These are phyloP conservation scores for Beauveria sp. DNA, from an alignment of 2,329 filamentous ascomycete species.

Conservation along the genomic window DNA sequence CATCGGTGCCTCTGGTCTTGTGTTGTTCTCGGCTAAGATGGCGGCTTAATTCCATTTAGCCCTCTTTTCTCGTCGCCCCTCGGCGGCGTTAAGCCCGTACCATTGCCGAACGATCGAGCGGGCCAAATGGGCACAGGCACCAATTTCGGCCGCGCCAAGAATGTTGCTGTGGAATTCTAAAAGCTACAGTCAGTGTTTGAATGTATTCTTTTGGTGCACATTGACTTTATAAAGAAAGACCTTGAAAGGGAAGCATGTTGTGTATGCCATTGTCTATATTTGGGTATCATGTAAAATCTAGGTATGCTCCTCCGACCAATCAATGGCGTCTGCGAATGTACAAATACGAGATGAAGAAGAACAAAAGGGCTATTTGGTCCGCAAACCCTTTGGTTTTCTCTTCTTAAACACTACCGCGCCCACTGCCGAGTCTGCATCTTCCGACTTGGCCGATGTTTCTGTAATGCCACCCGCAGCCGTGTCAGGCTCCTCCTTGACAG, in stretches of 20 bases:
- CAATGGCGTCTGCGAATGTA: neutral
- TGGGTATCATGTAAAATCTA: neutral
- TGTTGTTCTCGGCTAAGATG: neutral
- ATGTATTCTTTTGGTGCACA: neutral
- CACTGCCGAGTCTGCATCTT: conserved; percentile 26
- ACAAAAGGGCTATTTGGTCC: conserved; percentile 19
- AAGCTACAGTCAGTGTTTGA: too few species aligned
- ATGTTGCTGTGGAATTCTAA: neutral
- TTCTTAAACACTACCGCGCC: conserved; percentile 67
- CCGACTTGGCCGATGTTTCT: conserved; percentile 31
- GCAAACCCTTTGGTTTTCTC: conserved; percentile 60
- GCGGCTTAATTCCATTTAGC: conserved; percentile 5
- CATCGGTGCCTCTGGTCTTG: neutral
- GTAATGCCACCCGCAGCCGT: conserved; percentile 15
- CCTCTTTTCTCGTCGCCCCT: neutral
- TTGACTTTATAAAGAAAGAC: neutral
- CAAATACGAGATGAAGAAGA: neutral
- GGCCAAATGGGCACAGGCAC: neutral
- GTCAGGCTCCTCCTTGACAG: conserved; percentile 32
- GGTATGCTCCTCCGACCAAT: neutral
- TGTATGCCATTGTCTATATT: neutral
- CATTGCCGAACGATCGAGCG: neutral
- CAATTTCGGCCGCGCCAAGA: neutral
- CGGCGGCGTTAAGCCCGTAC: neutral
- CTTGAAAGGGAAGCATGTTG: neutral